These are phyloP conservation scores for Plantago lanceolata DNA, from an alignment of 305 asterid genomes.

Conservation along the genomic window DNA sequence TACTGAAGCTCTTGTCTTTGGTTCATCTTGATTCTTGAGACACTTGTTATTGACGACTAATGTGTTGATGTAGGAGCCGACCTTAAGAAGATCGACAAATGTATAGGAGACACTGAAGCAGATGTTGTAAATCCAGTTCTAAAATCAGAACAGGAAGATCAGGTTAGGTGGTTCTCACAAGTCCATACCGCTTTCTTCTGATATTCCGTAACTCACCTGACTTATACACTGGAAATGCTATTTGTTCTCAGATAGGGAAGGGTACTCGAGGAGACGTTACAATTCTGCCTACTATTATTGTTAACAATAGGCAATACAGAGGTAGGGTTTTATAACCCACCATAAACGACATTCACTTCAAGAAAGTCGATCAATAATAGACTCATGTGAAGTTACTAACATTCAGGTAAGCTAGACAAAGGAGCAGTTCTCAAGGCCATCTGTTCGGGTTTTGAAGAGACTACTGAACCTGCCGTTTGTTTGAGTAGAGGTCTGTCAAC, in stretches of 20 bases:
- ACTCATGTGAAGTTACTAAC: background rate
- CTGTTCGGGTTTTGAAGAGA: conserved; percentile 90
- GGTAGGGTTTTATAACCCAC: conserved; percentile 33
- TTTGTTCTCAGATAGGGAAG: conserved; percentile 61
- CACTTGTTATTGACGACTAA: background rate
- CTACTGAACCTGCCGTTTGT: conserved; percentile 91
- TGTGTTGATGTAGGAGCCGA: conserved; percentile 49
- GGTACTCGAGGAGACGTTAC: conserved; percentile 89
- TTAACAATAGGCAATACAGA: conserved; percentile 86
- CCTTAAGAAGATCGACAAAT: conserved; percentile 59
- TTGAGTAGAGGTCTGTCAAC: conserved; percentile 52
- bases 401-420: conserved; percentile 77
- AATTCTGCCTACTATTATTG: conserved; percentile 81
- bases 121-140: conserved; percentile 68
- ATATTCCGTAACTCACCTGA: background rate
- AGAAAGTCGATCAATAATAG: background rate
- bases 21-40: background rate
- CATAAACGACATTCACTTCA: background rate
- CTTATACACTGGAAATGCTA: conserved; percentile 18
- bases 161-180: conserved; percentile 38
- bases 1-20: background rate
- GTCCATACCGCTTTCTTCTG: background rate
- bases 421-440: conserved; percentile 90
- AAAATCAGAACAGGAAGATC: conserved; percentile 85
- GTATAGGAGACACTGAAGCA: conserved; percentile 78